phyloP scores from a whole-genome alignment of 352 stramenopile genomes.

The Plasmopara halstedii region DNA sequence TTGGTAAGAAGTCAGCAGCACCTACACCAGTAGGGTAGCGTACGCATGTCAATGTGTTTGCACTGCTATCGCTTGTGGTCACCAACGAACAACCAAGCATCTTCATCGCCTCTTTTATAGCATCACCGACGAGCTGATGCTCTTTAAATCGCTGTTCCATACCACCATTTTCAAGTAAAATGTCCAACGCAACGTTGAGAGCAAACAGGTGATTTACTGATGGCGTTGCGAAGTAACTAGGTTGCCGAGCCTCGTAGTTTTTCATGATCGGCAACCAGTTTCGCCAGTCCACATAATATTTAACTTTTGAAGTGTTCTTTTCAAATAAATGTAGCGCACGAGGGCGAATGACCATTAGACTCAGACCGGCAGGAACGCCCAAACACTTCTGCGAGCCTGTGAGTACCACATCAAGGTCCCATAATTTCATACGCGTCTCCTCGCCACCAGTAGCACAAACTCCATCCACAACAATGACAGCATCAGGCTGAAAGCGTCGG shows the following conservation, averaged over 20 bases:
- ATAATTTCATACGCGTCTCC: slow-evolving; percentile 74
- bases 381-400: slow-evolving; percentile 78
- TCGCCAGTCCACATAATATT: slow-evolving; percentile 75
- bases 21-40: slow-evolving; percentile 61
- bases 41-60: slow-evolving; percentile 70
- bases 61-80: slow-evolving; percentile 35
- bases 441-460: slow-evolving; percentile 65
- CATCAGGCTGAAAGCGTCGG: slow-evolving; percentile 48
- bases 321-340: slow-evolving; percentile 61
- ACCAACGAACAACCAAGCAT: slow-evolving; percentile 55
- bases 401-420: slow-evolving; percentile 72
- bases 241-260: slow-evolving; percentile 68
- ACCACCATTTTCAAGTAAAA: slow-evolving; percentile 62
- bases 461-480: slow-evolving; percentile 60
- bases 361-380: slow-evolving; percentile 57
- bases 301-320: slow-evolving; percentile 38
- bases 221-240: slow-evolving; percentile 73
- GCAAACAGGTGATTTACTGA: slow-evolving; percentile 74
- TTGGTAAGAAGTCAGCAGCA: slow-evolving; percentile 61
- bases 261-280: slow-evolving; percentile 83
- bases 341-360: slow-evolving; percentile 55
- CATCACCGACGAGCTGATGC: slow-evolving; percentile 47
- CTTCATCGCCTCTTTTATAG: slow-evolving; percentile 61
- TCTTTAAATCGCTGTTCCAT: slow-evolving; percentile 75
- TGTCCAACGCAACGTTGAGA: slow-evolving; percentile 56